Evolutionary conservation across 805 yeast genomes (phyloP), one percentile per base, ranked within the genome.

Genomic region (Metschnikowia reukaufii): DNA sequence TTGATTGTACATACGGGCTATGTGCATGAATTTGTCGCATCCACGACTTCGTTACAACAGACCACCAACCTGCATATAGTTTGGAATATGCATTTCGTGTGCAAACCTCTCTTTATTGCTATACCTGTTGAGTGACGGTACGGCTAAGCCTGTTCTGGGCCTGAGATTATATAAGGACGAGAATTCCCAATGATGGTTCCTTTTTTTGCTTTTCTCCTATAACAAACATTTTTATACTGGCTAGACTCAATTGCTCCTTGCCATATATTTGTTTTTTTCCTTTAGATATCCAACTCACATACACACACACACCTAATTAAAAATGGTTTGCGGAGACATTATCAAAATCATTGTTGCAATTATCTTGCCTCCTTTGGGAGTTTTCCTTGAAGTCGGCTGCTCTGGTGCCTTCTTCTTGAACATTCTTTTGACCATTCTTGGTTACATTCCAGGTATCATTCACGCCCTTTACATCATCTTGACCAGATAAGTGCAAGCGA

Each of bases 371-470:
- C 85, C 85, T 44, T 67, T 82, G 54, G 86, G 84, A 47, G 86
- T 81, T 4, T 79, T 78, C 68, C 63, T 79, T 45, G 84, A 80
- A 65, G 66, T 74, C 53, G 86, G 86, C 32, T 79, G 83, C 62
- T 65, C 73, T 29, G 59, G 70, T 13, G 59, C 59, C 18, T 60
- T 52, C 45, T 59, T 43, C 58, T 54, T 87, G 59, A 85, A 86
- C 67, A 66, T 85, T 39, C 58, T 87, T 36, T 75, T 88, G 59
- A 83, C 91, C 18, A 63, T 82, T 52, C 73, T 88, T 48, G 94
- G 91, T 34, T 86, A 82, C 67, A 67, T 87, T 52, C 96, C 96
- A 2, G 95, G 88, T 49, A 75, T 83, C 42, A 61, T 84, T 13
- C 88, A 84, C 57, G 83, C 88, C 4, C 66, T 83, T 41, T 83